A percentile compares a stretch with the other conserved stretches of the same genome.
phyloP scores from a whole-genome alignment of 2,329 filamentous ascomycete species.

The Coniochaeta sp. region DNA sequence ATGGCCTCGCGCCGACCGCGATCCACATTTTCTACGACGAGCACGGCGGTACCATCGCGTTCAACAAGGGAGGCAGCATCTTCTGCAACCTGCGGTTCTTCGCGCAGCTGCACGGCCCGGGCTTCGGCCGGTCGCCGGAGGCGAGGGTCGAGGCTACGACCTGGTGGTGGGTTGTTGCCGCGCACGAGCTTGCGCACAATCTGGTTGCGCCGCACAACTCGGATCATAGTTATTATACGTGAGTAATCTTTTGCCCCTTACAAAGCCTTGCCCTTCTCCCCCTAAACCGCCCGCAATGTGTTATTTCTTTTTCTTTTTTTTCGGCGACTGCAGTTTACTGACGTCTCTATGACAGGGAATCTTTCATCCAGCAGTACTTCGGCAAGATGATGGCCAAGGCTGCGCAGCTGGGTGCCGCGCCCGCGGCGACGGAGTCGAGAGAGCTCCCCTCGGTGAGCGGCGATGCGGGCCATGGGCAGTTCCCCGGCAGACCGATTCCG shows the following conservation, averaged over 20 bases:
- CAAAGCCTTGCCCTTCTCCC: too few species aligned
- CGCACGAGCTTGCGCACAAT: constrained; percentile 94
- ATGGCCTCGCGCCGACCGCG: constrained; percentile 59
- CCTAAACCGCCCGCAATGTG: too few species aligned
- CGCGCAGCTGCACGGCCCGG: constrained; percentile 62
- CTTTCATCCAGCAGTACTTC: constrained; percentile 73
- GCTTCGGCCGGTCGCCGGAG: constrained; percentile 30
- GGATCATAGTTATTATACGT: constrained; percentile 78
- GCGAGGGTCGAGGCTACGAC: constrained; percentile 62
- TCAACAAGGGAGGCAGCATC: constrained; percentile 79
- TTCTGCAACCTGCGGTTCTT: constrained; percentile 95
- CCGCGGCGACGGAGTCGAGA: constrained; percentile 17
- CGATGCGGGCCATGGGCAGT: background rate
- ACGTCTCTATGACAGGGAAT: constrained; percentile 48
- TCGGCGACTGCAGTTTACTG: constrained; percentile 10
- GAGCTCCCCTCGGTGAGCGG: background rate
- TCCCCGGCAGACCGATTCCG: background rate
- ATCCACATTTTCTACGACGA: constrained; percentile 87
- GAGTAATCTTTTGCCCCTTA: constrained; percentile 27
- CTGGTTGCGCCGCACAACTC: constrained; percentile 71
- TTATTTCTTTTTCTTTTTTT: background rate
- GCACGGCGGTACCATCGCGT: constrained; percentile 75
- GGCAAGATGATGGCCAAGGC: constrained; percentile 56
- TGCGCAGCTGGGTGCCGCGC: constrained; percentile 12
- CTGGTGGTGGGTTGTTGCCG: constrained; percentile 95